phyloP scores from a whole-genome alignment of 73 alveolate species.

The Paramecium primaurelia region DNA sequence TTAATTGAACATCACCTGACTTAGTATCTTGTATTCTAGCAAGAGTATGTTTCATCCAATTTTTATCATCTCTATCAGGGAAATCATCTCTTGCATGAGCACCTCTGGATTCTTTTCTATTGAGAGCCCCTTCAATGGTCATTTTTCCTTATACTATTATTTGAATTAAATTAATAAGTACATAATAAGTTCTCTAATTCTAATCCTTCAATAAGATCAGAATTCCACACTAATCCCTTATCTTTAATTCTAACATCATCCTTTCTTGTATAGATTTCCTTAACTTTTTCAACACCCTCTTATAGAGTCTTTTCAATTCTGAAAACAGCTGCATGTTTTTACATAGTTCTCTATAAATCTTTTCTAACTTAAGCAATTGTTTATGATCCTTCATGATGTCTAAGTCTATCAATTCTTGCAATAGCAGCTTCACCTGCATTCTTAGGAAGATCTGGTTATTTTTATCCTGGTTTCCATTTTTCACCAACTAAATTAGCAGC shows the following conservation, averaged over 20 bases:
- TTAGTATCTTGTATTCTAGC: slow-evolving; percentile 58
- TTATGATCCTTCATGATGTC: slow-evolving; percentile 79
- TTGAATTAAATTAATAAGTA: neutral
- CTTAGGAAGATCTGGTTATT: slow-evolving; percentile 73
- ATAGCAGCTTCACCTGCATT: slow-evolving; percentile 93
- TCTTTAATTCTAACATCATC: slow-evolving; percentile 73
- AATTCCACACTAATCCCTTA: slow-evolving; percentile 84
- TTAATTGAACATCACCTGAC: slow-evolving; percentile 58
- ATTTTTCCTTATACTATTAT: slow-evolving; percentile 63
- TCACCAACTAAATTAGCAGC: slow-evolving; percentile 82
- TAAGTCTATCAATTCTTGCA: slow-evolving; percentile 82
- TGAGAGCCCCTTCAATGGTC: slow-evolving; percentile 72
- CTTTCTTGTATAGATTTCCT: slow-evolving; percentile 65
- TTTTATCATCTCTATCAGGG: slow-evolving; percentile 81
- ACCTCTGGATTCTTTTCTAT: slow-evolving; percentile 84
- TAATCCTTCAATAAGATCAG: slow-evolving; percentile 74
- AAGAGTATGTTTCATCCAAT: slow-evolving; percentile 85
- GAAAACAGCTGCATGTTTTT: slow-evolving; percentile 87
- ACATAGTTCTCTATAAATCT: slow-evolving; percentile 87
- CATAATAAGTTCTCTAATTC: slow-evolving; percentile 78
- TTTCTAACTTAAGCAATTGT: slow-evolving; percentile 86
- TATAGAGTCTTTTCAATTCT: slow-evolving; percentile 75
- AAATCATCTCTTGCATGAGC: slow-evolving; percentile 89
- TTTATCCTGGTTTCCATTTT: slow-evolving; percentile 77
- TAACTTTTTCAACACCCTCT: slow-evolving; percentile 72